A percentile compares a stretch with the other conserved stretches of the same genome.
Evolutionary conservation across 2,329 filamentous ascomycete species (phyloP).

Genomic region (Colletotrichum sidae): DNA sequence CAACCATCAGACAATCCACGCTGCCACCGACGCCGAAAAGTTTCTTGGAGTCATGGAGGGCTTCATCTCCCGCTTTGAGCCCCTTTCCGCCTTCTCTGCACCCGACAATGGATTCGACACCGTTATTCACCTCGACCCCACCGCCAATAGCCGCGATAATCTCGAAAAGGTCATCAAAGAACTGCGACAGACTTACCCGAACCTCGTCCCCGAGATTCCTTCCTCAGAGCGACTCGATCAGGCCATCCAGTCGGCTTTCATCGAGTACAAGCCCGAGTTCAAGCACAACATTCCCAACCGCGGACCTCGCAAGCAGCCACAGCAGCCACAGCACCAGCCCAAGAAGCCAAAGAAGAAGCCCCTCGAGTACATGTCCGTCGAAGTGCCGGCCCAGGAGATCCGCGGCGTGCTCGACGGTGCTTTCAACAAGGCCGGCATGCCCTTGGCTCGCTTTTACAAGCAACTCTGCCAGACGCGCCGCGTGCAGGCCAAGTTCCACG

Average conservation of each 20-base stretch:
- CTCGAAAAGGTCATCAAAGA: slow-evolving; percentile 81
- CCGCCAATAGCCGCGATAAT: slow-evolving; percentile 82
- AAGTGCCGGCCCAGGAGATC: slow-evolving; percentile 56
- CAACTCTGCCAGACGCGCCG: slow-evolving; percentile 79
- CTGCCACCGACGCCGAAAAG: slow-evolving; percentile 77
- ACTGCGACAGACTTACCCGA: slow-evolving; percentile 82
- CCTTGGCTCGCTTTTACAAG: slow-evolving; percentile 76
- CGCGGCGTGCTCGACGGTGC: slow-evolving; percentile 72
- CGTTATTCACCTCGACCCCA: slow-evolving; percentile 86
- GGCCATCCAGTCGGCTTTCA: slow-evolving; percentile 80
- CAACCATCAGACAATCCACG: slow-evolving; percentile 98
- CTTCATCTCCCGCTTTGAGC: slow-evolving; percentile 88
- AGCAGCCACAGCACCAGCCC: slow-evolving; percentile 45
- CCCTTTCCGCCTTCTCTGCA: slow-evolving; percentile 71
- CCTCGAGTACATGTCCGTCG: slow-evolving; percentile 69
- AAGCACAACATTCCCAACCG: slow-evolving; percentile 79
- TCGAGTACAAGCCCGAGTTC: slow-evolving; percentile 81
- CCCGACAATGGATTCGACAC: slow-evolving; percentile 88
- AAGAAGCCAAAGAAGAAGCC: slow-evolving; percentile 57
- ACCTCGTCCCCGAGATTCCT: slow-evolving; percentile 78
- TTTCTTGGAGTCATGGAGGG: slow-evolving; percentile 94
- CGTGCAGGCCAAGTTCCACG: slow-evolving; percentile 88
- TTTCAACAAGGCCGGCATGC: slow-evolving; percentile 63
- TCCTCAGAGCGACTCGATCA: slow-evolving; percentile 79
- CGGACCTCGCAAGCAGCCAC: slow-evolving; percentile 53